phyloP scores from a whole-genome alignment of 768 basidiomycete genomes.

The Pisolithus orientalis region DNA sequence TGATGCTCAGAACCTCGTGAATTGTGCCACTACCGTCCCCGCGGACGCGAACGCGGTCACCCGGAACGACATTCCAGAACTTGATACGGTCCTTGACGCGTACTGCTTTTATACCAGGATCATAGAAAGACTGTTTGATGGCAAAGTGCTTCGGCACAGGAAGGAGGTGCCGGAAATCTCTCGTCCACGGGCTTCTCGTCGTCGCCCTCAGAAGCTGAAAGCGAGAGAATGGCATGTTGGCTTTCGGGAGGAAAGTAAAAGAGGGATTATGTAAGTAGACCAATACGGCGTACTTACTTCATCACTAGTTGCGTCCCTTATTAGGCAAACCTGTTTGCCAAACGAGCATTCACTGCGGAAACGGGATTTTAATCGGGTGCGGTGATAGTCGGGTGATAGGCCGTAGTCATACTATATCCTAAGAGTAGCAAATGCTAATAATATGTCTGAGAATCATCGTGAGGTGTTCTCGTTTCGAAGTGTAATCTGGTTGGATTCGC shows the following conservation, averaged over 20 bases:
- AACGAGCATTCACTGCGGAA: too few relatives aligned
- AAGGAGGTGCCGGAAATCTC: conserved; percentile 59
- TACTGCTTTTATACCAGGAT: conserved; percentile 45
- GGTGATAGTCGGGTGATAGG: too few relatives aligned
- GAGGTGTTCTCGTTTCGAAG: too few relatives aligned
- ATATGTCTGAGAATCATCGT: too few relatives aligned
- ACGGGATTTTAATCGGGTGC: too few relatives aligned
- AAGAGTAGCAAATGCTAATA: too few relatives aligned
- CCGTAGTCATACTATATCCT: too few relatives aligned
- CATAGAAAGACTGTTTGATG: conserved; percentile 38
- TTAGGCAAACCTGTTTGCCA: too few relatives aligned
- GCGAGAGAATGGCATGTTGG: conserved; percentile 25
- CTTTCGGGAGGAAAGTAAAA: neutral
- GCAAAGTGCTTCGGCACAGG: conserved; percentile 52
- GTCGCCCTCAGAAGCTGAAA: conserved; percentile 39
- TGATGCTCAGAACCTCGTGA: conserved; percentile 68
- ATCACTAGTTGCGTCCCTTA: neutral
- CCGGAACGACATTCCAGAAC: conserved; percentile 84
- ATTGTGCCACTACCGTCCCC: conserved; percentile 56
- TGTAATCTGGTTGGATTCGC: too few relatives aligned
- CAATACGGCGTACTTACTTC: neutral
- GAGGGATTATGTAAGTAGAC: too few relatives aligned
- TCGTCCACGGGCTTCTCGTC: conserved; percentile 52
- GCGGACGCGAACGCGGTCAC: conserved; percentile 67
- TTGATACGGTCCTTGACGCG: conserved; percentile 67